Conservation (phyloP, 2,329 filamentous ascomycete genomes). For the Monilinia fructicola region DNA sequence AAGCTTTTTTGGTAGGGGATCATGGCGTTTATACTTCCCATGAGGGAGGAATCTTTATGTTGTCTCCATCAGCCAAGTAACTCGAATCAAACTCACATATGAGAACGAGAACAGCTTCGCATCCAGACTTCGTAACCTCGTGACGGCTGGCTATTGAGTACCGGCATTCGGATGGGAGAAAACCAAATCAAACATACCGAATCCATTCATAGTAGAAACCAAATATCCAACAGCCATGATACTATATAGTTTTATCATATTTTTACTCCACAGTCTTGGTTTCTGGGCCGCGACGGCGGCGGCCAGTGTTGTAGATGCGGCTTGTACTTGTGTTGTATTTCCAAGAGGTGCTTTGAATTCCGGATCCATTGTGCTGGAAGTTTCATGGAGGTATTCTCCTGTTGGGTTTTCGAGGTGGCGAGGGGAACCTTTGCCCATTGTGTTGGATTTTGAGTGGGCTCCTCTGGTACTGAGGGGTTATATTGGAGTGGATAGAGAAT, state of each 20-base stretch:
- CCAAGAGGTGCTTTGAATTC: neutral
- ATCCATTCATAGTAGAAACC: slow-evolving; percentile 56
- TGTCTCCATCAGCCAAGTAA: neutral
- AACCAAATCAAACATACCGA: slow-evolving; percentile 36
- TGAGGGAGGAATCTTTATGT: slow-evolving; percentile 40
- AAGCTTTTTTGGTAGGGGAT: slow-evolving; percentile 42
- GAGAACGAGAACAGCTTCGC: too few species aligned
- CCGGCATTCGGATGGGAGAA: too few species aligned
- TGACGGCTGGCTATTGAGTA: too few species aligned
- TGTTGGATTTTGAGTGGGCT: neutral
- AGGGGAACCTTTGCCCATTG: neutral
- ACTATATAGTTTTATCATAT: slow-evolving; percentile 47
- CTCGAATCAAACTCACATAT: too few species aligned
- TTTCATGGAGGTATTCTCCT: neutral
- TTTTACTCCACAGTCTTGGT: slow-evolving; percentile 42
- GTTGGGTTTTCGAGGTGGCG: neutral
- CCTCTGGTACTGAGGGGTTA: neutral
- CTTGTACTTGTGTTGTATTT: slow-evolving; percentile 38
- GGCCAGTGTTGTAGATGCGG: slow-evolving; percentile 42
- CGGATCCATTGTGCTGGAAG: neutral
- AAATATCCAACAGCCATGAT: slow-evolving; percentile 46
- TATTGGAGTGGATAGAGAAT: neutral
- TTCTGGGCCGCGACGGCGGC: slow-evolving; percentile 41
- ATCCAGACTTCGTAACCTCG: too few species aligned
- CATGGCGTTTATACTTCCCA: slow-evolving; percentile 50